Conservation (phyloP, 768 basidiomycete genomes). For the Sarcomyxa edulis region DNA sequence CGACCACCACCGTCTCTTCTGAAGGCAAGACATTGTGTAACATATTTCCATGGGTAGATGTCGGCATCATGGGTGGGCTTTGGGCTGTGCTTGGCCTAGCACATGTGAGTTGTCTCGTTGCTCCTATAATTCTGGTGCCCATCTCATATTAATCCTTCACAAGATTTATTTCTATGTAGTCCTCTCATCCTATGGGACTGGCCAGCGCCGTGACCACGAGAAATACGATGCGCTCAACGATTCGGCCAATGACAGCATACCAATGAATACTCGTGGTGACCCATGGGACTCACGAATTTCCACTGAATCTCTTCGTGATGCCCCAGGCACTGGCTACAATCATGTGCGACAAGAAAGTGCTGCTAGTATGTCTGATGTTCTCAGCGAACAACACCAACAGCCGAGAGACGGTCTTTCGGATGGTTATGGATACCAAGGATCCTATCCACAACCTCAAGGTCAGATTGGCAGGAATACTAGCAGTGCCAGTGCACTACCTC, state of each 20-base stretch:
- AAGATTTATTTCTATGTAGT: slow-evolving; percentile 47
- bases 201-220: slow-evolving; percentile 76
- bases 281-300: slow-evolving; percentile 68
- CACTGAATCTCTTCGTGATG: slow-evolving; percentile 24
- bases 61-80: slow-evolving; percentile 86
- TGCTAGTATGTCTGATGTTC: slow-evolving; percentile 49
- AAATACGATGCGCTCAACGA: slow-evolving; percentile 75
- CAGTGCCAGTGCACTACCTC: too few species aligned
- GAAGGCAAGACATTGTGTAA: slow-evolving; percentile 76
- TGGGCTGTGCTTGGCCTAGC: slow-evolving; percentile 78
- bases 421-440: slow-evolving; percentile 7
- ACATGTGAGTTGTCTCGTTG: slow-evolving; percentile 46
- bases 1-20: slow-evolving; percentile 22
- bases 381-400: slow-evolving; percentile 42
- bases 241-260: slow-evolving; percentile 52
- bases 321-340: slow-evolving; percentile 27
- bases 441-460: too few species aligned
- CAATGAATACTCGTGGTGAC: slow-evolving; percentile 58
- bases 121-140: neutral
- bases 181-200: slow-evolving; percentile 55
- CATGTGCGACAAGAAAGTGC: slow-evolving; percentile 54
- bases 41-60: slow-evolving; percentile 88
- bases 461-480: too few species aligned
- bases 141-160: slow-evolving; percentile 4
- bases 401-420: slow-evolving; percentile 36